A percentile compares a stretch with the other conserved stretches of the same genome.
Conservation (phyloP, 2,329 filamentous ascomycete species). For the Lecanicillium sp. region DNA sequence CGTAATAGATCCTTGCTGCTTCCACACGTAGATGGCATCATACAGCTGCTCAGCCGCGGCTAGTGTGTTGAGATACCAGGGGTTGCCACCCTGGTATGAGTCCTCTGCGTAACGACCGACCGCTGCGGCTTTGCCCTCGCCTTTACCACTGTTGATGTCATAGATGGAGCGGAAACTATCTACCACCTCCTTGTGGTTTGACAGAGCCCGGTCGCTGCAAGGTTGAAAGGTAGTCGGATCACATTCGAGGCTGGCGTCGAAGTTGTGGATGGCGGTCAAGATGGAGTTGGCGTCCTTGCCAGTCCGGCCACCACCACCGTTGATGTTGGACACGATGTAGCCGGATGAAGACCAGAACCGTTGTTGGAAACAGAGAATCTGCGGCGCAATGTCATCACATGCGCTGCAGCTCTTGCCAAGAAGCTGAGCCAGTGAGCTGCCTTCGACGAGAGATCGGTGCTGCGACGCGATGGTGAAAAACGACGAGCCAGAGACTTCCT, state of each 20-base stretch:
- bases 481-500: slow-evolving; percentile 66
- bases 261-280: slow-evolving; percentile 56
- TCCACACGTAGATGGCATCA: slow-evolving; percentile 65
- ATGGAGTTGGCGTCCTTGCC: slow-evolving; percentile 68
- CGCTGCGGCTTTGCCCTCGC: slow-evolving; percentile 49
- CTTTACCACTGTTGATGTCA: slow-evolving; percentile 56
- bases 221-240: slow-evolving; percentile 69
- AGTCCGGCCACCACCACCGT: slow-evolving; percentile 49
- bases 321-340: slow-evolving; percentile 63
- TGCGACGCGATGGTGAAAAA: slow-evolving; percentile 70
- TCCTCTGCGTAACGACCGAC: slow-evolving; percentile 65
- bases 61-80: slow-evolving; percentile 71
- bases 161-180: slow-evolving; percentile 75
- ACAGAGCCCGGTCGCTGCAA: slow-evolving; percentile 58
- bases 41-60: slow-evolving; percentile 76
- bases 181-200: slow-evolving; percentile 67
- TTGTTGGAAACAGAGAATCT: slow-evolving; percentile 66
- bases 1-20: slow-evolving; percentile 50
- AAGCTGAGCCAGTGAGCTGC: slow-evolving; percentile 53
- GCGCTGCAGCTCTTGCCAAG: slow-evolving; percentile 52
- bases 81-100: slow-evolving; percentile 67
- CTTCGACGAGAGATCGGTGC: slow-evolving; percentile 61
- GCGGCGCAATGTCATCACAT: slow-evolving; percentile 57
- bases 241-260: slow-evolving; percentile 58
- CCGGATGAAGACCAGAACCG: slow-evolving; percentile 58